Evolutionary conservation across 163 green algal species (phyloP), one percentile per base, ranked within the genome.

Genomic region (Smithsoniella earleae): DNA sequence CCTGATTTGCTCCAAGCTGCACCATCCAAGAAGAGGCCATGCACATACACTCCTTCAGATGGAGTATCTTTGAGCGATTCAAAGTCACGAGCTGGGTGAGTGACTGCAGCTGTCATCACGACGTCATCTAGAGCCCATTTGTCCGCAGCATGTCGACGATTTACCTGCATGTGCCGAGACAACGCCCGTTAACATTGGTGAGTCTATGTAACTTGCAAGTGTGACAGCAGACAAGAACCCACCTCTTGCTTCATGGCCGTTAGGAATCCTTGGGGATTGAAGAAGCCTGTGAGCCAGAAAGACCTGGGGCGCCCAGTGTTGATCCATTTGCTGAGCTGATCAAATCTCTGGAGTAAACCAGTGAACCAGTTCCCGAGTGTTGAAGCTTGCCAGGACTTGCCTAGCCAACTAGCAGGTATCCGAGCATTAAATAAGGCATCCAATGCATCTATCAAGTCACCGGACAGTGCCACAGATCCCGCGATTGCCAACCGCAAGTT

Each of bases 211-310:
- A n/a, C n/a, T n/a, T n/a, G n/a, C n/a, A n/a, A n/a, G n/a, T n/a
- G n/a, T n/a, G n/a, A n/a, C n/a, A n/a, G n/a, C n/a, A n/a, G 36
- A 27, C 5, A 52, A 5, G 30, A 34, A 6, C 16, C 25, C 43
- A 95, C 90, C 82, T 97, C 90, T 80, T 96, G 92, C 84, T 94
- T 94, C 88, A 95, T 91, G 49, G 89, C 90, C 3, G 90, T 96
- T 36, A 96, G 81, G 86, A 96, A 96, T 73, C 89, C 86, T 78
- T 89, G 80, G 0, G 91, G 91, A 84, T 97, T 97, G 86, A 95
- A 96, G 81, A 96, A 95, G 46, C 91, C 92, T 30, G 88, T 92
- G 73, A 98, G 82, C 92, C 91, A 97, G 82, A 92, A 95, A 2
- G 81, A 83, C 55, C 91, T 91, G 33, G 90, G 90, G 18, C 87